Percentiles rank a stretch among this genome's conserved stretches.
Conservation (phyloP, 139 green algal species). For the Diplosphaera chodatii region DNA sequence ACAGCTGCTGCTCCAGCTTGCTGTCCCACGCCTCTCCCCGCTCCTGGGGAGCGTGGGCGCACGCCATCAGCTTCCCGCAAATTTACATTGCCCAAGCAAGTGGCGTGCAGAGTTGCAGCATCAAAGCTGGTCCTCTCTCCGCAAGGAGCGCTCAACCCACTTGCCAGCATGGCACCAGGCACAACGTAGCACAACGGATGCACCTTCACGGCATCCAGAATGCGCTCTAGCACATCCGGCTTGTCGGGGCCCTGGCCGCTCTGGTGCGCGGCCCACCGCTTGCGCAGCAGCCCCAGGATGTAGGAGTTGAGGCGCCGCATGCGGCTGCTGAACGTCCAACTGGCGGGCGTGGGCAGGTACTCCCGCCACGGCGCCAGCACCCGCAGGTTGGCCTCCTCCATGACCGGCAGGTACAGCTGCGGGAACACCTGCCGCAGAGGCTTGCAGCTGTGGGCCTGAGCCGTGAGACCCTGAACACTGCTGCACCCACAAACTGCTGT, state of each 20-base stretch:
- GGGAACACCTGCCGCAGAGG: constrained; percentile 85
- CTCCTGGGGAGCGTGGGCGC: too few species aligned
- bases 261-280: constrained; percentile 24
- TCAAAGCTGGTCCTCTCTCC: too few species aligned
- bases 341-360: constrained; percentile 48
- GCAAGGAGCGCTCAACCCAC: too few species aligned
- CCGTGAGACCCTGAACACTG: too few species aligned
- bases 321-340: constrained; percentile 27
- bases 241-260: constrained; percentile 9
- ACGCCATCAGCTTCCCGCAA: too few species aligned
- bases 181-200: not conserved
- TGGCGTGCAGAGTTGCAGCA: too few species aligned
- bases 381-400: constrained; percentile 86
- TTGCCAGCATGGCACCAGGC: too few species aligned
- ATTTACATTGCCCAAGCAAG: too few species aligned
- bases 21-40: constrained; percentile 49
- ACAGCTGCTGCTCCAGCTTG: constrained; percentile 78
- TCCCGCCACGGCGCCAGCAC: constrained; percentile 77
- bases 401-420: constrained; percentile 87
- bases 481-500: too few species aligned
- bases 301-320: constrained; percentile 72
- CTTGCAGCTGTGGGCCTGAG: too few species aligned
- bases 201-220: constrained; percentile 60
- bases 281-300: constrained; percentile 55
- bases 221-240: constrained; percentile 74